A percentile compares a stretch with the other conserved stretches of the same genome.
These are phyloP conservation scores for Colletotrichum coccodes DNA, from an alignment of 2,329 filamentous ascomycete genomes.

Conservation along the genomic window DNA sequence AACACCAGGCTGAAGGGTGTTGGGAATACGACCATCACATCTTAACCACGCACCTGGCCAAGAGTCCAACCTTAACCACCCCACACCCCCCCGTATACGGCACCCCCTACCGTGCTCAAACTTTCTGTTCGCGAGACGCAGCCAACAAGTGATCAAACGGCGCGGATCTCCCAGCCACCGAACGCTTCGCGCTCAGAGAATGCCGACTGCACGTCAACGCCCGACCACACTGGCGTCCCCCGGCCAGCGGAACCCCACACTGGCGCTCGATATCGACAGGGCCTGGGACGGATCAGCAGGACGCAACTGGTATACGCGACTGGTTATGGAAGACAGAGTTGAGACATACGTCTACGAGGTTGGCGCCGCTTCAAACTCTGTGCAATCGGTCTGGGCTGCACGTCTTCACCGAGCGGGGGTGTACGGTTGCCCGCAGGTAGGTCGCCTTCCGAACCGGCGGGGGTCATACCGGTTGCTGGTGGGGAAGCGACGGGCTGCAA, in stretches of 20 bases:
- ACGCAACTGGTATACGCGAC: background rate
- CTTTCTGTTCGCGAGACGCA: background rate
- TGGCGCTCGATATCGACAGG: conserved; percentile 25
- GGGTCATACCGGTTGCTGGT: no score
- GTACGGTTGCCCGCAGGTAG: background rate
- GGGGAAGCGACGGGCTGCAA: background rate
- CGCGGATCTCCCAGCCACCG: conserved; percentile 29
- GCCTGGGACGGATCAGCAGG: background rate
- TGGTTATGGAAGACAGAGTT: background rate
- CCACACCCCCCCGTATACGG: background rate
- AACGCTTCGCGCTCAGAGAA: conserved; percentile 20
- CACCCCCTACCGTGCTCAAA: background rate
- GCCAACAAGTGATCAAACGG: conserved; percentile 19
- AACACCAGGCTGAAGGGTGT: no score
- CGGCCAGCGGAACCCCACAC: conserved; percentile 15
- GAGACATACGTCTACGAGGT: background rate
- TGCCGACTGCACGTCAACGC: conserved; percentile 19
- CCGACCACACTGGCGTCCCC: conserved; percentile 7
- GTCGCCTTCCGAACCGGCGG: background rate
- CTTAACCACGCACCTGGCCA: no score
- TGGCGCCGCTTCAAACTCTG: background rate
- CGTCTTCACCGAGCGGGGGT: background rate
- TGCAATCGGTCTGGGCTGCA: background rate
- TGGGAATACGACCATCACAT: background rate
- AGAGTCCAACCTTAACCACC: no score